phyloP scores from a whole-genome alignment of 2,329 filamentous ascomycete genomes.

The Aspergillus ibericus region DNA sequence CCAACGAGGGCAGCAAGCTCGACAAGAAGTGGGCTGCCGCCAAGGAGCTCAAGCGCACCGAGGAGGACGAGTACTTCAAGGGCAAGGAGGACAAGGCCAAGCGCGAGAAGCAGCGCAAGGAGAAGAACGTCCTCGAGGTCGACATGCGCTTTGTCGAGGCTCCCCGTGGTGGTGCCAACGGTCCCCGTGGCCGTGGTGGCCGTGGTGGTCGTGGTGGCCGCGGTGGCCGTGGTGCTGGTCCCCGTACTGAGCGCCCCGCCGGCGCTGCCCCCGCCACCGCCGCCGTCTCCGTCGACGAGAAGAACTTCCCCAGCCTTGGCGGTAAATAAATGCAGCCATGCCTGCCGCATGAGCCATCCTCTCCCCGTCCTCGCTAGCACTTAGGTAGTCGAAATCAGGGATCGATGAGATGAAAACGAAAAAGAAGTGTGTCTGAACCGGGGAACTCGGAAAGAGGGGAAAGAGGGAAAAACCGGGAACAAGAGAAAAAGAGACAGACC shows the following conservation, averaged over 20 bases:
- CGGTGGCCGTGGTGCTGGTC: slow-evolving; percentile 26
- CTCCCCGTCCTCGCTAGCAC: neutral
- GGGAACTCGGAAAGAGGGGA: neutral
- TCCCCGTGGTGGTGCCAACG: slow-evolving; percentile 42
- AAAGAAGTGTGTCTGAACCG: neutral
- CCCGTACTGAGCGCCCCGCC: slow-evolving; percentile 24
- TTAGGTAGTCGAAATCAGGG: neutral
- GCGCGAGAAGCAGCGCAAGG: slow-evolving; percentile 85
- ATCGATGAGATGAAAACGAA: neutral
- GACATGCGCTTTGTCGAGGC: slow-evolving; percentile 78
- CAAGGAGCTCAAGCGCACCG: slow-evolving; percentile 60
- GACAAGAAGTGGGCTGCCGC: slow-evolving; percentile 93
- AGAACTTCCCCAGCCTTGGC: slow-evolving; percentile 49
- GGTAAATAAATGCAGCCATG: slow-evolving; percentile 32
- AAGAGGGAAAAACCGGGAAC: neutral
- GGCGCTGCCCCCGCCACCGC: slow-evolving; percentile 26
- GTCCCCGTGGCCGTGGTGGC: slow-evolving; percentile 37
- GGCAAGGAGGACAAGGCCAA: slow-evolving; percentile 71
- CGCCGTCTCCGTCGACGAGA: slow-evolving; percentile 44
- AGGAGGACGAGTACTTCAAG: slow-evolving; percentile 72
- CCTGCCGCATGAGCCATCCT: neutral
- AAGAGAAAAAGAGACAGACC: neutral
- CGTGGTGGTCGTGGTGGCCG: slow-evolving; percentile 21
- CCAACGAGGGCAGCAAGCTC: slow-evolving; percentile 85
- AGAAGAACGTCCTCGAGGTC: slow-evolving; percentile 86